Percentiles rank a stretch among this genome's conserved stretches.
Evolutionary conservation across 2,329 filamentous ascomycete species (phyloP).

Genomic region (Phyllosticta capitalensis): DNA sequence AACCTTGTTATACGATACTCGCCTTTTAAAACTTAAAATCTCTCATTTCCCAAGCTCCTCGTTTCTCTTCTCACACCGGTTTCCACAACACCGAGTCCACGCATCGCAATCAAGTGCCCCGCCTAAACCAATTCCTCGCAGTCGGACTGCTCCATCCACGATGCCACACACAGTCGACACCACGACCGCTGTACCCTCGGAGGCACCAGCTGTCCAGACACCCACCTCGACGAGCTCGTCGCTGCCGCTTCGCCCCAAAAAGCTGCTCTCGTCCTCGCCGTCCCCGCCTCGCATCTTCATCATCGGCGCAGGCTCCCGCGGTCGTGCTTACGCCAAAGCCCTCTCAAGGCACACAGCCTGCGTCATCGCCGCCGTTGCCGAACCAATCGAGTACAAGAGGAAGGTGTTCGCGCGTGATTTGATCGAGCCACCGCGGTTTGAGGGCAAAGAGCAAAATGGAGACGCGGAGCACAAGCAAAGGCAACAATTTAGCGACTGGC

Average conservation of each 20-base stretch:
- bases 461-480: background rate
- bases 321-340: constrained; percentile 26
- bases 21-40: background rate
- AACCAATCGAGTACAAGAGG: constrained; percentile 71
- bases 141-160: background rate
- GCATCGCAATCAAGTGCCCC: background rate
- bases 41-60: background rate
- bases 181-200: background rate
- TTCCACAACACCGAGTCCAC: background rate
- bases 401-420: constrained; percentile 58
- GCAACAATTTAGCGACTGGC: constrained; percentile 57
- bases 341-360: constrained; percentile 33
- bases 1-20: background rate
- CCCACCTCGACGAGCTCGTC: background rate
- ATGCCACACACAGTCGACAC: background rate
- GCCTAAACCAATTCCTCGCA: background rate
- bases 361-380: constrained; percentile 66
- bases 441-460: constrained; percentile 44
- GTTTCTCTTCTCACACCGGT: background rate
- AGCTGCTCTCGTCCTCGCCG: constrained; percentile 1
- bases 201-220: background rate
- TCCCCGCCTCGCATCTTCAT: constrained; percentile 21
- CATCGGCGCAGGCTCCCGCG: constrained; percentile 31
- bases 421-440: constrained; percentile 44
- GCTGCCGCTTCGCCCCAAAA: background rate